These are phyloP conservation scores for Plectosphaerella sp. DNA, from an alignment of 2,329 filamentous ascomycete species.

Conservation along the genomic window DNA sequence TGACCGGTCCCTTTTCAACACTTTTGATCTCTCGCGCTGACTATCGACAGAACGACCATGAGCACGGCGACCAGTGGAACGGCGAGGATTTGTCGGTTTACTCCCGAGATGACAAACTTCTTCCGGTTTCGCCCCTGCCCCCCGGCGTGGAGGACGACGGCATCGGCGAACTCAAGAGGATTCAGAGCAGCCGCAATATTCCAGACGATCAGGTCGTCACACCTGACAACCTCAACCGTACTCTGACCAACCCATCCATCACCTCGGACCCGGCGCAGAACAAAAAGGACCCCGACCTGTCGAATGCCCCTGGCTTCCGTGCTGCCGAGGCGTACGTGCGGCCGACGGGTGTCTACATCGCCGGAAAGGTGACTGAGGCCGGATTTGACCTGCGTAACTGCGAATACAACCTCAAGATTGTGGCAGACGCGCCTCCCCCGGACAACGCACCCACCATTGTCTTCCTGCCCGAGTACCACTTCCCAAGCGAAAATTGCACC, in stretches of 20 bases:
- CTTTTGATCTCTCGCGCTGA: constrained; percentile 12
- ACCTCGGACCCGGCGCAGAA: constrained; percentile 47
- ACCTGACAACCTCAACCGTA: constrained; percentile 70
- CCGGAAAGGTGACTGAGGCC: constrained; percentile 65
- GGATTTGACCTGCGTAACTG: constrained; percentile 81
- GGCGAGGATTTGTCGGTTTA: constrained; percentile 93
- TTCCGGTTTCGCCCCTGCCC: constrained; percentile 49
- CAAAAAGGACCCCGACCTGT: constrained; percentile 47
- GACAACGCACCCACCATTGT: constrained; percentile 72
- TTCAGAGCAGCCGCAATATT: constrained; percentile 26
- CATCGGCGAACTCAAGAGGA: constrained; percentile 20
- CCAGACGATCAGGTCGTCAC: constrained; percentile 62
- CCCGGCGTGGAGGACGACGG: constrained; percentile 36
- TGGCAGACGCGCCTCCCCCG: constrained; percentile 43
- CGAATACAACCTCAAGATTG: constrained; percentile 69
- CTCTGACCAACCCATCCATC: constrained; percentile 64
- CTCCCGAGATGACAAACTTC: constrained; percentile 72
- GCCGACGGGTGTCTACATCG: constrained; percentile 72
- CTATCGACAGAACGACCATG: constrained; percentile 68
- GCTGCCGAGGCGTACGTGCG: constrained; percentile 92
- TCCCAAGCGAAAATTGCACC: constrained; percentile 66
- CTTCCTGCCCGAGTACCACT: constrained; percentile 89
- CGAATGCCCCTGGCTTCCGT: constrained; percentile 69
- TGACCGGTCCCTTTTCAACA: neutral
- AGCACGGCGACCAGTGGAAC: constrained; percentile 93